These are phyloP conservation scores for Lactarius hengduanensis DNA, from an alignment of 768 basidiomycete species.

Conservation along the genomic window DNA sequence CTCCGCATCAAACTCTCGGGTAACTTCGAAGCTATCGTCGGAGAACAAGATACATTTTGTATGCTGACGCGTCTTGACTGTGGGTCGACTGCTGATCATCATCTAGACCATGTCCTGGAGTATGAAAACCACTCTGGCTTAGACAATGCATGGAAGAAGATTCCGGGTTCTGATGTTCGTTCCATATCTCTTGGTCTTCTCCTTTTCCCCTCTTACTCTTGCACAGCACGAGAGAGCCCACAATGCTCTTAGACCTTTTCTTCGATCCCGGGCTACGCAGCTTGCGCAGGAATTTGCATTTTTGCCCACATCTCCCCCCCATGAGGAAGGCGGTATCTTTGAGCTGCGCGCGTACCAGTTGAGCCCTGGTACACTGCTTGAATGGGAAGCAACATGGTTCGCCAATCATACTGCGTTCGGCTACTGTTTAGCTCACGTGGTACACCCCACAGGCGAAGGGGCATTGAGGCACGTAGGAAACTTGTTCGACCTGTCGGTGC, in stretches of 20 bases:
- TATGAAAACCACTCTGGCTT: constrained; percentile 92
- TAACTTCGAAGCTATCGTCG: constrained; percentile 89
- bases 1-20: constrained; percentile 88
- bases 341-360: constrained; percentile 89
- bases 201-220: neutral
- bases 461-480: constrained; percentile 89
- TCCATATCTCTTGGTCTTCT: constrained; percentile 3
- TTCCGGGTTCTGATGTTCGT: constrained; percentile 65
- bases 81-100: constrained; percentile 13
- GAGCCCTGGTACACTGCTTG: constrained; percentile 84
- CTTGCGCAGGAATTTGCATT: constrained; percentile 95
- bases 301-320: constrained; percentile 87
- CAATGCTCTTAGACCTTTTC: constrained; percentile 71
- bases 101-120: constrained; percentile 71
- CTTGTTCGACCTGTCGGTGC: constrained; percentile 85
- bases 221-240: constrained; percentile 64
- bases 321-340: constrained; percentile 85
- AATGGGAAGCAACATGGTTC: constrained; percentile 95
- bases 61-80: constrained; percentile 26
- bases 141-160: constrained; percentile 68
- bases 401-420: constrained; percentile 25
- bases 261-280: constrained; percentile 71
- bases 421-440: neutral
- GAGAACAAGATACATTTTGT: constrained; percentile 86
- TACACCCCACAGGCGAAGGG: constrained; percentile 64